A percentile compares a stretch with the other conserved stretches of the same genome.
phyloP scores from a whole-genome alignment of 2,329 filamentous ascomycete genomes.

The Rugonectria rugulosa region DNA sequence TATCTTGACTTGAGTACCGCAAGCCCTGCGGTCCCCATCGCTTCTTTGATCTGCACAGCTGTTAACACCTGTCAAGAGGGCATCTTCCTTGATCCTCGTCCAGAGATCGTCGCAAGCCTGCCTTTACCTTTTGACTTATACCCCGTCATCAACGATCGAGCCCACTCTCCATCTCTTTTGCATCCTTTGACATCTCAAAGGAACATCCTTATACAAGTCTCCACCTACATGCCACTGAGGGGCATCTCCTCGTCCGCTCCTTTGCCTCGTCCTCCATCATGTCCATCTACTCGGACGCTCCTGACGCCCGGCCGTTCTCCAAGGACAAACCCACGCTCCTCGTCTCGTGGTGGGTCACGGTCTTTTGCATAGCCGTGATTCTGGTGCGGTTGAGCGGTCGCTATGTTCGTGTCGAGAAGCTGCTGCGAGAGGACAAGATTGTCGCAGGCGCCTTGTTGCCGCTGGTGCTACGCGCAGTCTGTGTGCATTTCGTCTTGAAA shows the following conservation, averaged over 20 bases:
- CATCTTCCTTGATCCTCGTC: slow-evolving; percentile 1
- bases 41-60: background rate
- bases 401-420: slow-evolving; percentile 80
- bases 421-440: slow-evolving; percentile 87
- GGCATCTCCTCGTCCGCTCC: slow-evolving; percentile 22
- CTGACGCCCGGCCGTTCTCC: slow-evolving; percentile 50
- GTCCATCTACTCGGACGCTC: slow-evolving; percentile 62
- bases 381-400: slow-evolving; percentile 77
- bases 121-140: background rate
- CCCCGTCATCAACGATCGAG: background rate
- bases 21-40: background rate
- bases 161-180: background rate
- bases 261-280: slow-evolving; percentile 46
- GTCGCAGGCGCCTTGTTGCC: slow-evolving; percentile 81
- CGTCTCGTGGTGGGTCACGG: slow-evolving; percentile 91
- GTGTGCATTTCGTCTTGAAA: slow-evolving; percentile 82
- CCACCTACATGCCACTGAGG: slow-evolving; percentile 13
- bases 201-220: slow-evolving; percentile 5
- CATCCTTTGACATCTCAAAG: background rate
- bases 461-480: slow-evolving; percentile 78
- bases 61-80: too few relatives aligned
- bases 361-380: slow-evolving; percentile 82
- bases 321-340: slow-evolving; percentile 83
- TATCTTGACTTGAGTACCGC: background rate
- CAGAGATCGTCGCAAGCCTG: background rate